Evolutionary conservation across 345 rosid genomes (phyloP).

Genomic region (Geranium rotundifolium): DNA sequence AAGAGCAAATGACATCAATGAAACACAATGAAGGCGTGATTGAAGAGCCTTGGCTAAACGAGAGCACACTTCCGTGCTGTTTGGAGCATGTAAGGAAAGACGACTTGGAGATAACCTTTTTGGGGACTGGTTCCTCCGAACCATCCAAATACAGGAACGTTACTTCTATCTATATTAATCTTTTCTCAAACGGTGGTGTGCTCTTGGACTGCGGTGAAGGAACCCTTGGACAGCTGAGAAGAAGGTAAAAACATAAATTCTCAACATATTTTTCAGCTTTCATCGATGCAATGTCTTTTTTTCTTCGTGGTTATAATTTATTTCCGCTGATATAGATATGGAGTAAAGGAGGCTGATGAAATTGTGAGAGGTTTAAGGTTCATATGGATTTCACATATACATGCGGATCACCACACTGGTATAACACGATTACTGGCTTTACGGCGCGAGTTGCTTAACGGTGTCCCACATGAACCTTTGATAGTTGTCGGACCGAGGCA

Average conservation of each 20-base stretch:
- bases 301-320: not conserved
- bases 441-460: slow-evolving; percentile 59
- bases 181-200: slow-evolving; percentile 67
- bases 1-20: slow-evolving; percentile 9
- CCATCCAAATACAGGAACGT: slow-evolving; percentile 95
- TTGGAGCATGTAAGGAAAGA: slow-evolving; percentile 65
- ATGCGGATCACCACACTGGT: slow-evolving; percentile 90
- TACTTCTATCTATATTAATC: slow-evolving; percentile 59
- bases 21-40: slow-evolving; percentile 25
- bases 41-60: slow-evolving; percentile 70
- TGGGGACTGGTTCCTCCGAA: slow-evolving; percentile 97
- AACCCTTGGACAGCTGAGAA: slow-evolving; percentile 83
- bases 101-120: slow-evolving; percentile 80
- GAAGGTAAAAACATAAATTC: slow-evolving; percentile 35
- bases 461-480: slow-evolving; percentile 55
- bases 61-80: slow-evolving; percentile 52
- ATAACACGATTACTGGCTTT: slow-evolving; percentile 78
- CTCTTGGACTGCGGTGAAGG: slow-evolving; percentile 96
- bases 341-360: slow-evolving; percentile 62
- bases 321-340: slow-evolving; percentile 35
- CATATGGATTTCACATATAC: slow-evolving; percentile 94
- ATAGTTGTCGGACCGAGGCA: slow-evolving; percentile 69
- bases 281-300: no score
- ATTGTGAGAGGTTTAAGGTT: slow-evolving; percentile 55
- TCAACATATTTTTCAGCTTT: no score